Percentiles rank a stretch among this genome's conserved stretches.
These are phyloP conservation scores for Starmera amethionina DNA, from an alignment of 805 yeast species.

Conservation along the genomic window DNA sequence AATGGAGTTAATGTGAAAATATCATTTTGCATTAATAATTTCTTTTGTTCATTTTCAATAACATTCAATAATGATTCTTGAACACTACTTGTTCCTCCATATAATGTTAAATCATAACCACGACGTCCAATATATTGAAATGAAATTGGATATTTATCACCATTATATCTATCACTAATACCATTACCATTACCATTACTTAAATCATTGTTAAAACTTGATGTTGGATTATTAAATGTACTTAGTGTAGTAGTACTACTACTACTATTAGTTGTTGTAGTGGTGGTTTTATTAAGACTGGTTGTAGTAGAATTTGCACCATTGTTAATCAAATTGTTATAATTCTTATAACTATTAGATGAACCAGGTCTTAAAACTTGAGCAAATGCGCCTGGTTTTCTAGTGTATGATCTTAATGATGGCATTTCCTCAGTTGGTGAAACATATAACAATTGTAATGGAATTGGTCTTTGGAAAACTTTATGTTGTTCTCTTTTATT, in stretches of 20 bases:
- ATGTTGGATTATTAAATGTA: too few relatives aligned
- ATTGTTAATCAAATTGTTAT: too few relatives aligned
- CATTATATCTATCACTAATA: conserved; percentile 6
- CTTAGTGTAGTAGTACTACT: conserved; percentile 6
- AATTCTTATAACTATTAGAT: too few relatives aligned
- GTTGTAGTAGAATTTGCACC: too few relatives aligned
- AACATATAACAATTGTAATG: conserved; percentile 63
- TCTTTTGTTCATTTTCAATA: conserved; percentile 69
- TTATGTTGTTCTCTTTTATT: conserved; percentile 87
- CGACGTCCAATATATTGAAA: conserved; percentile 41
- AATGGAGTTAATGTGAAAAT: conserved; percentile 71
- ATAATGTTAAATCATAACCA: conserved; percentile 33
- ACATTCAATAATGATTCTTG: conserved; percentile 77
- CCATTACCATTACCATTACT: conserved; percentile 4
- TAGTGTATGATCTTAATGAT: conserved; percentile 34
- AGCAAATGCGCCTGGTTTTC: conserved; percentile 23
- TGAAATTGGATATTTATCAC: conserved; percentile 30
- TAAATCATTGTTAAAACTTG: too few relatives aligned
- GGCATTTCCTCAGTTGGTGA: conserved; percentile 77
- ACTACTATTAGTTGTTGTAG: conserved; percentile 8
- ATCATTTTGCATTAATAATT: conserved; percentile 61
- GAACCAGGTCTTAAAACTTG: conserved; percentile 7
- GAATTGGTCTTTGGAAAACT: conserved; percentile 84
- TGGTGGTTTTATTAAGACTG: too few relatives aligned
- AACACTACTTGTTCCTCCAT: conserved; percentile 36